Evolutionary conservation across 805 yeast genomes (phyloP).

Genomic region (Phaffomyces antillensis): DNA sequence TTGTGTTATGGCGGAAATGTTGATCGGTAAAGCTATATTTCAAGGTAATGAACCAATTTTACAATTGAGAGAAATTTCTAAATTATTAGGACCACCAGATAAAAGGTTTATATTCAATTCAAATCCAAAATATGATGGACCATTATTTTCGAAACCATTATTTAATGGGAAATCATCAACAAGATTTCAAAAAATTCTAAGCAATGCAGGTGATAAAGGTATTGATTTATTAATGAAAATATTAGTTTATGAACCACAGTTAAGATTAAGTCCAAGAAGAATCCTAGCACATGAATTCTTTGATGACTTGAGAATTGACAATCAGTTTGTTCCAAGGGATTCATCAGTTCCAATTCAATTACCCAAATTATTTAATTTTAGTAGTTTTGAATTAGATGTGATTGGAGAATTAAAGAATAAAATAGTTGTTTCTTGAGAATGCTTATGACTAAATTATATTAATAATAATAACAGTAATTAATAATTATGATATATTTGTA

Average conservation of each 20-base stretch:
- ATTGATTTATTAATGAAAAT: conserved; percentile 76
- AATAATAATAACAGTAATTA: no score
- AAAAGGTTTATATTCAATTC: conserved; percentile 63
- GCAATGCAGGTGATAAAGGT: conserved; percentile 78
- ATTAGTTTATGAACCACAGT: conserved; percentile 84
- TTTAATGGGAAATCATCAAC: conserved; percentile 48
- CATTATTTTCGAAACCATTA: conserved; percentile 59
- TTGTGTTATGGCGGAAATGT: conserved; percentile 92
- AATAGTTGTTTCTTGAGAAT: conserved; percentile 9
- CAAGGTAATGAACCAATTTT: conserved; percentile 87
- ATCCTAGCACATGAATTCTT: conserved; percentile 87
- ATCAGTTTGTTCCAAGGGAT: conserved; percentile 50
- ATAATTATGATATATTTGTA: background rate
- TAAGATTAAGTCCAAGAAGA: conserved; percentile 71
- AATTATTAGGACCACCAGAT: conserved; percentile 84
- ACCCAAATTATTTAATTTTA: conserved; percentile 59
- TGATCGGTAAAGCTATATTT: conserved; percentile 87
- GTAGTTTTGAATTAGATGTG: conserved; percentile 56
- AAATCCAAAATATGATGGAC: conserved; percentile 71
- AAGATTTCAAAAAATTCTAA: conserved; percentile 57
- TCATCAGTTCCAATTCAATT: conserved; percentile 34
- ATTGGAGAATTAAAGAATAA: conserved; percentile 25
- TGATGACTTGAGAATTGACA: conserved; percentile 66
- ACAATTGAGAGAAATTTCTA: conserved; percentile 86
- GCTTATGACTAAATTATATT: no score